Evolutionary conservation across 2,329 filamentous ascomycete genomes (phyloP).

Genomic region (Dactylellina drechsleri): DNA sequence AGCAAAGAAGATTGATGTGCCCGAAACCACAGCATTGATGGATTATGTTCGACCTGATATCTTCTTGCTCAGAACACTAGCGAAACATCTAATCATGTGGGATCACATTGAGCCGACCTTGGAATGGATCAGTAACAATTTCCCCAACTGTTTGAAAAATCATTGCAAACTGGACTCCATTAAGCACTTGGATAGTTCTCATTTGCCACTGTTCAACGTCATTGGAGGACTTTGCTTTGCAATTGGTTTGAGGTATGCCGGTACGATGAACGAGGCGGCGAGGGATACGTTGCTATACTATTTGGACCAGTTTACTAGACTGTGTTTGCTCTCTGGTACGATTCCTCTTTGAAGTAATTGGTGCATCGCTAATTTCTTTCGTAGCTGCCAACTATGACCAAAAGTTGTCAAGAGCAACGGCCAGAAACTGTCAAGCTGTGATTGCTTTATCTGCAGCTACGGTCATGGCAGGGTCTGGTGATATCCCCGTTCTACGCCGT

Average conservation of each 20-base stretch:
- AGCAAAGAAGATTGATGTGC: slow-evolving; percentile 90
- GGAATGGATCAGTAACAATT: slow-evolving; percentile 77
- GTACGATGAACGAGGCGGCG: slow-evolving; percentile 75
- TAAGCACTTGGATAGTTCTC: slow-evolving; percentile 75
- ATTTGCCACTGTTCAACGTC: slow-evolving; percentile 93
- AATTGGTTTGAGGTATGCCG: slow-evolving; percentile 77
- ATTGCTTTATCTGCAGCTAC: slow-evolving; percentile 82
- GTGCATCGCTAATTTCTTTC: background rate
- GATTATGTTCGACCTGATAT: slow-evolving; percentile 95
- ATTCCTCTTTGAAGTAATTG: background rate
- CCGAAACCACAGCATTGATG: slow-evolving; percentile 88
- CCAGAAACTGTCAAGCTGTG: slow-evolving; percentile 90
- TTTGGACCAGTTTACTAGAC: slow-evolving; percentile 84
- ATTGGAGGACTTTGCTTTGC: slow-evolving; percentile 87
- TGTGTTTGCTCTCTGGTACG: slow-evolving; percentile 69
- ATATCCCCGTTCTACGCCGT: slow-evolving; percentile 83
- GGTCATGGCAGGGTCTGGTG: slow-evolving; percentile 96
- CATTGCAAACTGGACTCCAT: slow-evolving; percentile 71
- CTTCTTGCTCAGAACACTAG: slow-evolving; percentile 86
- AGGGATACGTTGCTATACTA: slow-evolving; percentile 85
- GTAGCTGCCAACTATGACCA: slow-evolving; percentile 77
- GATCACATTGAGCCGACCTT: slow-evolving; percentile 77
- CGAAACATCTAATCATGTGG: slow-evolving; percentile 94
- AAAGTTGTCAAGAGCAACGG: slow-evolving; percentile 81
- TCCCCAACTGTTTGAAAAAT: slow-evolving; percentile 75